Evolutionary conservation across 2,329 filamentous ascomycete species (phyloP), one percentile per base, ranked within the genome.

Genomic region (Colletotrichum sp.): DNA sequence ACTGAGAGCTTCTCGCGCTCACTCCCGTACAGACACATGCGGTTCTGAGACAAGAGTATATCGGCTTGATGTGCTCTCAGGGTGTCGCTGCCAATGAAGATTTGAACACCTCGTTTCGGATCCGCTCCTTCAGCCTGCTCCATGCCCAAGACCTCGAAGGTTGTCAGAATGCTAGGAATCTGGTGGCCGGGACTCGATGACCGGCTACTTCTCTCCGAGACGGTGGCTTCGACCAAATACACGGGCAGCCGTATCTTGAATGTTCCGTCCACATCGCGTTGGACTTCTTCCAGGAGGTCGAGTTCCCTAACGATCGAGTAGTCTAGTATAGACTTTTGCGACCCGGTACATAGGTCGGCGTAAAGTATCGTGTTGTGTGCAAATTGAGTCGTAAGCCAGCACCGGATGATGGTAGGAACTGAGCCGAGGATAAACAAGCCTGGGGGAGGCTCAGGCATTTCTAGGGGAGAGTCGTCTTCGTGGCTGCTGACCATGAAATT

Each of bases 331-430:
- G 97, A 99, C 80, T 92, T 93, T 83, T 96, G 96, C 7, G 97
- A 98, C 3, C 96, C 97, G 3, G 95, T 96, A 84, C 97, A 99
- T 4, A 99, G 89, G 39, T 96, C 96, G 44, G 96, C 97, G 82
- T 99, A 99, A 7, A 98, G 89, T 18, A 99, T 90, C 12, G 95
- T 94, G 78, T 94, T 93, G 82, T 98, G 96, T 16, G 96, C 96
- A 85, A 98, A 99, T 81, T 95, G 93, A 44, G 93, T 94, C 30
- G 95, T 96, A 80, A 99, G 89, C 96, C 97, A 99, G 87, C 97
- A 99, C 77, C 97, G 94, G 73, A 99, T 95, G 79, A 99, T 98
- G 34, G 96, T 95, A 8, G 97, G 97, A 8, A 98, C 96, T 8
- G 96, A 94, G 15, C 96, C 96, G 18, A 98, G 89, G 68, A 98